Percentiles rank a stretch among this genome's conserved stretches.
phyloP scores from a whole-genome alignment of 768 basidiomycete species.

The Boletus insuetus region DNA sequence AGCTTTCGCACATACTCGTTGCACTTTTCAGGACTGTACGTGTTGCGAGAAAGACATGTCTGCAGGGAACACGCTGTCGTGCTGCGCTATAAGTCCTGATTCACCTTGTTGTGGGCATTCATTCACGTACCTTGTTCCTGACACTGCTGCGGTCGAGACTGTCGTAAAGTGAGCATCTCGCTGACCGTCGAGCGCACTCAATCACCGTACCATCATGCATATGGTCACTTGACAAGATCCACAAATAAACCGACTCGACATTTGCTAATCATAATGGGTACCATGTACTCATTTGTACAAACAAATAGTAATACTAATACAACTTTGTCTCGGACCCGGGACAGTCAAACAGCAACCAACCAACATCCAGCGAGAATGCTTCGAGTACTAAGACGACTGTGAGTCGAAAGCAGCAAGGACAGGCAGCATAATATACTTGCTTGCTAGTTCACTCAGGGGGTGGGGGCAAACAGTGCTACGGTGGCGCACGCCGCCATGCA shows the following conservation, averaged over 20 bases:
- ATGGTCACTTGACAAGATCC: background rate
- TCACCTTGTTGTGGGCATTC: background rate
- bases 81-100: background rate
- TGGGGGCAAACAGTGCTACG: conserved; percentile 20
- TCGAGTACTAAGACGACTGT: background rate
- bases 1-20: conserved; percentile 47
- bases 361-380: background rate
- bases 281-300: background rate
- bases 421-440: background rate
- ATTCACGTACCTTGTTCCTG: conserved; percentile 25
- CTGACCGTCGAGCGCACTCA: too few relatives aligned
- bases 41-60: conserved; percentile 59
- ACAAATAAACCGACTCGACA: too few relatives aligned
- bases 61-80: conserved; percentile 61
- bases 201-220: too few relatives aligned
- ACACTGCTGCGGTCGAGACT: conserved; percentile 10
- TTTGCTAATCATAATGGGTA: background rate
- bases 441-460: conserved; percentile 14
- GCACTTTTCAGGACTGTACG: conserved; percentile 64
- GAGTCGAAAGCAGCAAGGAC: background rate
- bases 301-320: background rate
- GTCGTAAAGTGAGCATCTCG: too few relatives aligned
- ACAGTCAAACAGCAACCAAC: background rate
- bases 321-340: background rate
- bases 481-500: conserved; percentile 28